Evolutionary conservation across 2,329 filamentous ascomycete genomes (phyloP), one percentile per base, ranked within the genome.

Genomic region (Fusarium sarcochroum): DNA sequence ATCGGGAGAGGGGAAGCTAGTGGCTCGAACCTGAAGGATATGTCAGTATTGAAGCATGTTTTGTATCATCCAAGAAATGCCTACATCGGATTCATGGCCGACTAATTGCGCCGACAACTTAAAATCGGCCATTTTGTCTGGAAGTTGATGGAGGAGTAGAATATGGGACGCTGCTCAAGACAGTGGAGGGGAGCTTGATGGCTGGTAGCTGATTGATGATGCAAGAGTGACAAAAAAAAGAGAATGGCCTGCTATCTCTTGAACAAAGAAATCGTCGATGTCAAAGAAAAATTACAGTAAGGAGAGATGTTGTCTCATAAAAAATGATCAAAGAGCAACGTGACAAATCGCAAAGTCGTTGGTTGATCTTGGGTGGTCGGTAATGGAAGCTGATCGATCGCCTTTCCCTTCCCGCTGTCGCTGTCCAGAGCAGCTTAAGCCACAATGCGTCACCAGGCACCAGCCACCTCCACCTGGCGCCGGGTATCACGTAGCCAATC

Each of bases 51-150:
- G 14, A 27, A 18, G 35, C 18, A 14, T 14, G 18, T 35, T 27
- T 13, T 17, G 21, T 10, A 25, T 44, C 7, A 18, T 27, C 34
- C 49, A 46, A 37, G 51, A 32, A 54, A 15, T 25, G 73, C 90
- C 81, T 86, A 98, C 96, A 89, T 99, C 96, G 79, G 96, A 91
- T 80, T 96, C 92, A 79, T 99, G 96, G 76, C 93, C 95, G 72
- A 90, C 84, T 71, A 99, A 87, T 76, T 93, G 92, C 72, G 95
- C 94, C 66, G 96, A 97, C 76, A 99, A 89, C 87, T 95, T 97
- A 86, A 93, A 98, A 78, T 94, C 91, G 80, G 86, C 84, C 91
- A 95, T 72, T 63, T 66, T 58, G 42, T 23, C 32, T 34, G 37
- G 41, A 40, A 6, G 44, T 48, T 45, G 94, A 73, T 41, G 72